Conservation (phyloP, 2,329 filamentous ascomycete genomes). For the Fusarium mangiferae region DNA sequence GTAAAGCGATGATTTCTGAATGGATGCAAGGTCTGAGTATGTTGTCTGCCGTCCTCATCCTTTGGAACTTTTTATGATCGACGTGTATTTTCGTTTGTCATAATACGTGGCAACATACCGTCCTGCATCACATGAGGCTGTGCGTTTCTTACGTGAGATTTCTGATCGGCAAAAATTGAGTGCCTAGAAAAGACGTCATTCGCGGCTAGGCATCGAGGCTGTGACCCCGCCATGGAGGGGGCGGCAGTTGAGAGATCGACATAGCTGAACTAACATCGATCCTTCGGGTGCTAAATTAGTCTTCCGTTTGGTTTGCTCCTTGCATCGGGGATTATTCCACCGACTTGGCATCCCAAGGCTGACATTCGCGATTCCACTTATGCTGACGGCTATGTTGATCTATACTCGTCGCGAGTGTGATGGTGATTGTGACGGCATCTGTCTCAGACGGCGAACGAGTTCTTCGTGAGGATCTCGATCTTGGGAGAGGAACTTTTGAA, state of each 20-base stretch:
- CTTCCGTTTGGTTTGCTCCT: background rate
- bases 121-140: background rate
- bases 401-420: background rate
- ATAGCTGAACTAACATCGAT: background rate
- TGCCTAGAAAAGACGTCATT: background rate
- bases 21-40: background rate
- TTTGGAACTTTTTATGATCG: background rate
- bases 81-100: background rate
- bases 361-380: background rate
- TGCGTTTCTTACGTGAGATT: background rate
- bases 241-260: background rate
- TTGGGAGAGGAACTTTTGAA: background rate
- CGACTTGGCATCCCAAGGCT: background rate
- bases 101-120: background rate
- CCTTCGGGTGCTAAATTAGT: background rate
- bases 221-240: background rate
- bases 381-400: background rate
- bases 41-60: too few species aligned
- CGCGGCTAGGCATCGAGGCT: background rate
- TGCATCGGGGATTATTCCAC: background rate
- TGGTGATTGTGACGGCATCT: rapidly evolving
- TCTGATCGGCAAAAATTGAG: background rate
- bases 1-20: too few species aligned
- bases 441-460: rapidly evolving
- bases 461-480: background rate